phyloP scores from a whole-genome alignment of 1,139 yeast genomes.

The Suhomyces anneliseae region DNA sequence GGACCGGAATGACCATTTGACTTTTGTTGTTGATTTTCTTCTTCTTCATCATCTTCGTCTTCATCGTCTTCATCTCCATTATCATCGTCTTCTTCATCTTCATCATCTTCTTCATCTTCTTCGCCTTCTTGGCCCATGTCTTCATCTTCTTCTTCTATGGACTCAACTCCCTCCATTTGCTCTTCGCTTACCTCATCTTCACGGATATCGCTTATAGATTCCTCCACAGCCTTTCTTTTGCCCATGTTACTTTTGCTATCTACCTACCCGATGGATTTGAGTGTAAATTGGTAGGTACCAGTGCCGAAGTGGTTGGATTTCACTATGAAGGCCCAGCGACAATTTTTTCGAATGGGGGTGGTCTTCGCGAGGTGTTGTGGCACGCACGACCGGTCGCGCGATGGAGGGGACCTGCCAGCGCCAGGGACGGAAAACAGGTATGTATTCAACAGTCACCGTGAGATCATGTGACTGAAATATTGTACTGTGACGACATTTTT shows the following conservation, averaged over 20 bases:
- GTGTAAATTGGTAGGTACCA: not conserved
- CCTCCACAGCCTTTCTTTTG: constrained; percentile 31
- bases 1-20: constrained; percentile 11
- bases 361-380: constrained; percentile 6
- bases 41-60: constrained; percentile 15
- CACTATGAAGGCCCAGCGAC: constrained; percentile 1
- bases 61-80: constrained; percentile 16
- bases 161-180: constrained; percentile 5
- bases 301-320: constrained; percentile 4
- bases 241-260: constrained; percentile 20
- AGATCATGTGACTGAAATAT: not conserved
- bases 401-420: not conserved
- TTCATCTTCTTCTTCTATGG: constrained; percentile 17
- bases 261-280: not conserved
- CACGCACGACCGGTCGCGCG: constrained; percentile 4
- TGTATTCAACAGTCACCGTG: not conserved
- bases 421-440: not conserved
- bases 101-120: constrained; percentile 3
- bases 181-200: not conserved
- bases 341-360: constrained; percentile 8
- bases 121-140: constrained; percentile 4
- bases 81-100: constrained; percentile 16
- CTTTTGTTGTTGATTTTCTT: constrained; percentile 12
- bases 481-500: not conserved
- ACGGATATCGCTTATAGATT: not conserved